These are phyloP conservation scores for Bondarzewia mesenterica DNA, from an alignment of 1,284 basidiomycete species.

Conservation along the genomic window DNA sequence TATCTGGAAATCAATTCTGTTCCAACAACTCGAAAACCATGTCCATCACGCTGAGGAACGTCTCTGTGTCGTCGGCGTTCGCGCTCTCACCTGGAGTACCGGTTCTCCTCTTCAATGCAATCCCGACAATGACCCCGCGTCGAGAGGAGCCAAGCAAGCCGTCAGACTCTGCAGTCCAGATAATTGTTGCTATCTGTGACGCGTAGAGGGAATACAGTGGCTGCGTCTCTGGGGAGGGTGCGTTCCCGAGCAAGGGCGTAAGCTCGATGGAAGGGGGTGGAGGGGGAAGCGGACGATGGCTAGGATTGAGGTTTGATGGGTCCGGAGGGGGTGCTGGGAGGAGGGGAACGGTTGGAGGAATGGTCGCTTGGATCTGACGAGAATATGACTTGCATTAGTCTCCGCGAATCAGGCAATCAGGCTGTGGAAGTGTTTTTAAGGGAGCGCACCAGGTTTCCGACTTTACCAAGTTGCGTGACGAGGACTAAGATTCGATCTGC, in stretches of 20 bases:
- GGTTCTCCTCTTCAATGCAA: conserved; percentile 44
- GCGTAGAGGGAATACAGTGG: conserved; percentile 79
- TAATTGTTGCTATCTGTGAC: conserved; percentile 76
- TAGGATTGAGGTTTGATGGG: conserved; percentile 25
- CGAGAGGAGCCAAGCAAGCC: conserved; percentile 31
- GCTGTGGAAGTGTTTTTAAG: no score
- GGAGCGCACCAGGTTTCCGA: conserved; percentile 72
- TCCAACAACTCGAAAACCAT: conserved; percentile 42
- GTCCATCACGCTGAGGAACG: conserved; percentile 63
- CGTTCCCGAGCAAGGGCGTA: conserved; percentile 70
- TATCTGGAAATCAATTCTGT: background rate
- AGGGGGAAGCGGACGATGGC: conserved; percentile 40
- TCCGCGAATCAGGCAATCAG: no score
- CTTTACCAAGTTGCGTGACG: conserved; percentile 82
- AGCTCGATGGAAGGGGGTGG: conserved; percentile 70
- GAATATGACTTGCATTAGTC: no score
- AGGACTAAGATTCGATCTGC: conserved; percentile 75
- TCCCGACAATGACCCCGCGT: conserved; percentile 57
- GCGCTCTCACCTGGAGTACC: conserved; percentile 20
- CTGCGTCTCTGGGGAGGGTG: conserved; percentile 52
- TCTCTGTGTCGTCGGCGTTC: conserved; percentile 41
- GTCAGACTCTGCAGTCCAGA: conserved; percentile 56
- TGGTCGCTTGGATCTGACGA: conserved; percentile 80
- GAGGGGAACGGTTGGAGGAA: conserved; percentile 63
- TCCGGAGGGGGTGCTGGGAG: conserved; percentile 31